Evolutionary conservation across 1,284 basidiomycete genomes (phyloP).

Genomic region (Flammula alnicola): DNA sequence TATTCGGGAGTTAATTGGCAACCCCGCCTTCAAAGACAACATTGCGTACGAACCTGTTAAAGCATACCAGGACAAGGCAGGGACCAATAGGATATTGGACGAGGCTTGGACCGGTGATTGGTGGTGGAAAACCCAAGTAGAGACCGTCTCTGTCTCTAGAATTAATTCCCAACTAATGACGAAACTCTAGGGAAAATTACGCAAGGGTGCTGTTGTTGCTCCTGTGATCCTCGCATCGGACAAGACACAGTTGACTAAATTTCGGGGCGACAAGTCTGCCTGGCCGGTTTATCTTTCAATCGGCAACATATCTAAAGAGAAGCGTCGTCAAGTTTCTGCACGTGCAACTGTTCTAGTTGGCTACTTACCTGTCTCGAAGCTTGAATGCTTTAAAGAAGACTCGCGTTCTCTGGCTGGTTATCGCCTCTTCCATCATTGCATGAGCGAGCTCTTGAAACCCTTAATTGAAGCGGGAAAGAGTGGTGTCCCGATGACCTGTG

Average conservation of each 20-base stretch:
- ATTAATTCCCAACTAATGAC: too few species aligned
- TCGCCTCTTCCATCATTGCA: conserved; percentile 4
- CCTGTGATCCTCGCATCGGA: conserved; percentile 3
- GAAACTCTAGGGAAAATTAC: too few species aligned
- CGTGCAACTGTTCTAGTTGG: not conserved
- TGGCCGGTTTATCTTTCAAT: conserved; percentile 1
- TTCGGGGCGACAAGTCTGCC: conserved; percentile 1
- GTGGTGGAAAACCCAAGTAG: too few species aligned
- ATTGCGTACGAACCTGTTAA: too few species aligned
- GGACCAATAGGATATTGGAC: too few species aligned
- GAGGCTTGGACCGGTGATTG: too few species aligned
- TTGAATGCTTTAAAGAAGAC: not conserved
- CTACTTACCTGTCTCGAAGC: not conserved
- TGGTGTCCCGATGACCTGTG: not conserved
- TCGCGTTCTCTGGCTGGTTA: not conserved
- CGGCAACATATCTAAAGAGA: not conserved
- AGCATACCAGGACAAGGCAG: too few species aligned
- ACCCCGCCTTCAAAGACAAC: too few species aligned
- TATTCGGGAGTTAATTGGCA: too few species aligned
- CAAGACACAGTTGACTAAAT: conserved; percentile 1
- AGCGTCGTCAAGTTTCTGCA: not conserved
- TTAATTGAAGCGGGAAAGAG: not conserved
- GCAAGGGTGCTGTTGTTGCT: conserved; percentile 28
- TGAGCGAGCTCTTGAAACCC: not conserved
- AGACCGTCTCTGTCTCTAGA: too few species aligned